phyloP scores from a whole-genome alignment of 345 rosid genomes.

The Brassica incana region DNA sequence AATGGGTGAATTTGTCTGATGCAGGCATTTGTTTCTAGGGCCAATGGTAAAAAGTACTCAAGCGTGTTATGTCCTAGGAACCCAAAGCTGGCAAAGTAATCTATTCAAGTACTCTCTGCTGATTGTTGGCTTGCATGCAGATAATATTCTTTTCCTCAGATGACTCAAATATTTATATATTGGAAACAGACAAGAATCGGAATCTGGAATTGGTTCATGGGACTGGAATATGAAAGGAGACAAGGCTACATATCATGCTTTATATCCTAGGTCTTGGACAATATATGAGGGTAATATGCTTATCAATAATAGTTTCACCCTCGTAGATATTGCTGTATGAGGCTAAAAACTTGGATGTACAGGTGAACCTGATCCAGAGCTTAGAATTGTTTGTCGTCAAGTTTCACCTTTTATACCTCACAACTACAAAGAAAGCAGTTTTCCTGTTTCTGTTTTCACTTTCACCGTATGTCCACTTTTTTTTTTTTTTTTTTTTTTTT shows the following conservation, averaged over 20 bases:
- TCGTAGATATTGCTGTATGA: not conserved
- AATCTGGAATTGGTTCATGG: conserved; percentile 80
- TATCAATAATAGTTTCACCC: not conserved
- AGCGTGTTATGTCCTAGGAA: conserved; percentile 33
- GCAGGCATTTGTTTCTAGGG: conserved; percentile 40
- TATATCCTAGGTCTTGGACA: conserved; percentile 97
- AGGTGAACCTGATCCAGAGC: conserved; percentile 97
- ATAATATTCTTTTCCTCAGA: not conserved
- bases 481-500: not conserved
- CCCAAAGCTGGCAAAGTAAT: conserved; percentile 34
- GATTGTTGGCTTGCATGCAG: not conserved
- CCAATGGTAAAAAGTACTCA: conserved; percentile 32
- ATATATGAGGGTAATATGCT: conserved; percentile 68
- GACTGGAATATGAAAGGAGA: conserved; percentile 89
- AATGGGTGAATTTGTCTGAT: conserved; percentile 1
- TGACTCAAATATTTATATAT: conserved; percentile 14
- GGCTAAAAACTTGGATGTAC: conserved; percentile 17
- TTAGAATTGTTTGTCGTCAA: conserved; percentile 82
- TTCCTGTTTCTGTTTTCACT: conserved; percentile 81
- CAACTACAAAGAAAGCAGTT: conserved; percentile 91
- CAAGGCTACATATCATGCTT: conserved; percentile 84
- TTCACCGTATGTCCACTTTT: conserved; percentile 55
- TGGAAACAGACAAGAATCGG: conserved; percentile 50
- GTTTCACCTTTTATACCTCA: conserved; percentile 91
- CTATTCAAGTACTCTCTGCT: not conserved